A percentile compares a stretch with the other conserved stretches of the same genome.
phyloP scores from a whole-genome alignment of 2,329 filamentous ascomycete species.

The Apiospora sp. region DNA sequence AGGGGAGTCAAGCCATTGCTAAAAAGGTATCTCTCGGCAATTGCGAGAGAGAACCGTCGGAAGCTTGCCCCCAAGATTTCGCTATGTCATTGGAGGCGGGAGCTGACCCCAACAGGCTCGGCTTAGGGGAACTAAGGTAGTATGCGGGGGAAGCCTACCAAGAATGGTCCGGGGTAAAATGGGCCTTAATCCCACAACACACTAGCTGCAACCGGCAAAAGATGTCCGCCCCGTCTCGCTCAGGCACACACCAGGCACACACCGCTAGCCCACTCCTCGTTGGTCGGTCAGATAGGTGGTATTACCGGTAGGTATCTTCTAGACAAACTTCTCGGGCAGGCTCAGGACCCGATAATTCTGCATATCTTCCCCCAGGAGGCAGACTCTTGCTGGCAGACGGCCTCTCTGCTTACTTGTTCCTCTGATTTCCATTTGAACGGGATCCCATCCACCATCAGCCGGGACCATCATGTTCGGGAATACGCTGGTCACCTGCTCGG shows the following conservation, averaged over 20 bases:
- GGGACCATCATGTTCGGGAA: slow-evolving; percentile 41
- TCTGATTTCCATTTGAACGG: slow-evolving; percentile 61
- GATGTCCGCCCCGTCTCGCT: background rate
- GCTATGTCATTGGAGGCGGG: slow-evolving; percentile 14
- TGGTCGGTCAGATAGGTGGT: background rate
- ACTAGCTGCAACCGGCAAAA: background rate
- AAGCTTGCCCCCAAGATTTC: background rate
- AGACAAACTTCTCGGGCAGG: slow-evolving; percentile 44
- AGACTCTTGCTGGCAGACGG: slow-evolving; percentile 58
- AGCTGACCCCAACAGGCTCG: slow-evolving; percentile 6
- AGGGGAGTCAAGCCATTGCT: slow-evolving; percentile 8
- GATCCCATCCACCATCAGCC: slow-evolving; percentile 45
- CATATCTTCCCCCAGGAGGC: slow-evolving; percentile 57
- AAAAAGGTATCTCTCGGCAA: slow-evolving; percentile 9
- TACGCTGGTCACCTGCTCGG: slow-evolving; percentile 40
- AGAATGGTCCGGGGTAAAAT: slow-evolving; percentile 5
- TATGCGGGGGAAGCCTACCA: slow-evolving; percentile 16
- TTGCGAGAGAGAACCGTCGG: background rate
- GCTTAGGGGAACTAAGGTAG: slow-evolving; percentile 5
- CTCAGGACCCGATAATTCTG: slow-evolving; percentile 57
- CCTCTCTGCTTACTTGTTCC: slow-evolving; percentile 53
- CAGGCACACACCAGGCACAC: background rate
- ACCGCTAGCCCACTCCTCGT: background rate
- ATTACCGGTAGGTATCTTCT: background rate
- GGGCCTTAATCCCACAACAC: slow-evolving; percentile 1